A percentile compares a stretch with the other conserved stretches of the same genome.
phyloP scores from a whole-genome alignment of 768 basidiomycete genomes.

The Termitomyces sp. region DNA sequence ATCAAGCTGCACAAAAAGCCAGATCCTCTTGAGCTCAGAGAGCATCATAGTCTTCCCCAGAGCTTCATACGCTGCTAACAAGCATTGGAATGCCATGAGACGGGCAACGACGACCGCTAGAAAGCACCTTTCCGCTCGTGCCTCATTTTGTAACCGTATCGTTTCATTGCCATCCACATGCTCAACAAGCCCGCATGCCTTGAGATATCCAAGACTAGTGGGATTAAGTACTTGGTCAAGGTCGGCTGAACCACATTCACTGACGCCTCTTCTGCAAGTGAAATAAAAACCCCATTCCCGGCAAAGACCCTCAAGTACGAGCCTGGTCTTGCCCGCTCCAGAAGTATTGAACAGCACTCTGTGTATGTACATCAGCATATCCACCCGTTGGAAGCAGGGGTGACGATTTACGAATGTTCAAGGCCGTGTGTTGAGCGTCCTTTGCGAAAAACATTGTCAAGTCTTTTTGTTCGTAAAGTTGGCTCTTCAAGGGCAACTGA shows the following conservation, averaged over 20 bases:
- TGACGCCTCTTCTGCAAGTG: not conserved
- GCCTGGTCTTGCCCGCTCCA: not conserved
- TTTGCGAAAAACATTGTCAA: not conserved
- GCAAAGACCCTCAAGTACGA: slow-evolving; percentile 1
- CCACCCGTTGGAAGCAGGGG: not conserved
- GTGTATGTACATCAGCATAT: not conserved
- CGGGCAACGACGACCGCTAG: not conserved
- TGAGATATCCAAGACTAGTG: not conserved
- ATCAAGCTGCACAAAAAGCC: not conserved
- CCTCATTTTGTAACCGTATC: not conserved
- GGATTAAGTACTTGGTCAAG: not conserved
- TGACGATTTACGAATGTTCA: not conserved
- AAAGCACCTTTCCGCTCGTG: not conserved
- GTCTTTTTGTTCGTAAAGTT: not conserved
- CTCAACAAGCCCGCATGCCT: not conserved
- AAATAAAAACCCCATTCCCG: not conserved
- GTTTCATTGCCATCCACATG: not conserved
- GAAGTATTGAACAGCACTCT: not conserved
- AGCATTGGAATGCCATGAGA: not conserved
- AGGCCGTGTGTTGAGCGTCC: not conserved
- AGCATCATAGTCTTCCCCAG: not conserved
- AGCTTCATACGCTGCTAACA: not conserved
- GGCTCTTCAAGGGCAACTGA: not conserved
- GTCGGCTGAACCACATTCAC: slow-evolving; percentile 1
- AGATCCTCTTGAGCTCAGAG: not conserved